Evolutionary conservation across 2,329 filamentous ascomycete species (phyloP).

Genomic region (Cladosporium sp.): DNA sequence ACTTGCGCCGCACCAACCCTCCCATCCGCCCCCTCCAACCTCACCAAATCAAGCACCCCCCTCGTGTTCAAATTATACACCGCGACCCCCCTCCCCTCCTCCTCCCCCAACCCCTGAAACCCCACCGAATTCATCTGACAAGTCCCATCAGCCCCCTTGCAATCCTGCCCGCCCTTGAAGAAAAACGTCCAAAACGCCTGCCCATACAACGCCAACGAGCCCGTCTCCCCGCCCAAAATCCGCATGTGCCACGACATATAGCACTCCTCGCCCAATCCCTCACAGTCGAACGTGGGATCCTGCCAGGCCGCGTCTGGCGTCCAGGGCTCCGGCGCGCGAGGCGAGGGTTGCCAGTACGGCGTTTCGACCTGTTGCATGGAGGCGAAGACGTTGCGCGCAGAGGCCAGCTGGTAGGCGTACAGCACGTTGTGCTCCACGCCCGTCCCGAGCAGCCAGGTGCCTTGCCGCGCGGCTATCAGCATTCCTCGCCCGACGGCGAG

Average conservation of each 20-base stretch:
- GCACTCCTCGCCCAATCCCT: constrained; percentile 21
- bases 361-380: constrained; percentile 68
- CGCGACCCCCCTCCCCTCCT: constrained; percentile 15
- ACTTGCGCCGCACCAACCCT: constrained; percentile 15
- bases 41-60: constrained; percentile 22
- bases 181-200: constrained; percentile 40
- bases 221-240: constrained; percentile 26
- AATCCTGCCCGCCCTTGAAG: constrained; percentile 28
- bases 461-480: constrained; percentile 70
- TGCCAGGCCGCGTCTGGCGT: constrained; percentile 51
- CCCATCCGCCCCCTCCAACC: constrained; percentile 16
- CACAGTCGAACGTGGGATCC: constrained; percentile 49
- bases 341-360: constrained; percentile 79
- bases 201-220: constrained; percentile 36
- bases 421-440: constrained; percentile 55
- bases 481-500: constrained; percentile 85
- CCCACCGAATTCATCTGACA: constrained; percentile 35
- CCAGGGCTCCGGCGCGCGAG: constrained; percentile 66
- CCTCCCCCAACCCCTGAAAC: constrained; percentile 12
- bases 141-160: constrained; percentile 28
- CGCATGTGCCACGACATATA: constrained; percentile 31
- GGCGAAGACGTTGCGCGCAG: constrained; percentile 76
- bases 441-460: constrained; percentile 61
- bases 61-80: constrained; percentile 24
- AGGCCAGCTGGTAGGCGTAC: constrained; percentile 78